phyloP scores from a whole-genome alignment of 2,329 filamentous ascomycete species.

The Trichoderma oligosporum region DNA sequence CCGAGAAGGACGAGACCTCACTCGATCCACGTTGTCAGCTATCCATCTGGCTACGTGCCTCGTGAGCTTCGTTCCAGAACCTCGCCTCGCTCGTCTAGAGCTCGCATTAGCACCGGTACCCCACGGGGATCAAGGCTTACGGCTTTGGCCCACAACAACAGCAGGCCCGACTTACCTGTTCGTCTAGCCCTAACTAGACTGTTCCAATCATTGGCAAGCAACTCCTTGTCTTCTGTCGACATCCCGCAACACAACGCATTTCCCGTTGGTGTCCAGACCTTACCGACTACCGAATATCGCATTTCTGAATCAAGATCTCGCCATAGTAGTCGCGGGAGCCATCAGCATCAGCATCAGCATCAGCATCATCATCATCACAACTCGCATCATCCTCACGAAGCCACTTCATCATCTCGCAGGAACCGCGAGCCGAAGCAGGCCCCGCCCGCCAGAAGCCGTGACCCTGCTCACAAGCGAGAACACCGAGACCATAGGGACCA shows the following conservation, averaged over 20 bases:
- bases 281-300: conserved; percentile 4
- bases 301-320: conserved; percentile 4
- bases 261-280: conserved; percentile 12
- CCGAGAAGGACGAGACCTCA: conserved; percentile 39
- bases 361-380: not conserved
- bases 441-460: not conserved
- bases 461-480: conserved; percentile 3
- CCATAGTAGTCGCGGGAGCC: conserved; percentile 3
- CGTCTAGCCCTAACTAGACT: conserved; percentile 13
- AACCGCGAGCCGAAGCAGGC: conserved; percentile 5
- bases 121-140: conserved; percentile 8
- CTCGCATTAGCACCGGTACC: not conserved
- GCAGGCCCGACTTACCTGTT: conserved; percentile 9
- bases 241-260: conserved; percentile 11
- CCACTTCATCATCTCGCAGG: not conserved
- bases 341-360: no score
- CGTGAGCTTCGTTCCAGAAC: conserved; percentile 37
- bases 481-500: not conserved
- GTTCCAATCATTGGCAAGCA: conserved; percentile 14
- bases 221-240: conserved; percentile 17
- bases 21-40: conserved; percentile 42
- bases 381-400: conserved; percentile 3
- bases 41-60: conserved; percentile 43
- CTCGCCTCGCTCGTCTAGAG: conserved; percentile 1
- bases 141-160: not conserved